phyloP scores from a whole-genome alignment of 257 asterid genomes.

The Solanum virginianum region DNA sequence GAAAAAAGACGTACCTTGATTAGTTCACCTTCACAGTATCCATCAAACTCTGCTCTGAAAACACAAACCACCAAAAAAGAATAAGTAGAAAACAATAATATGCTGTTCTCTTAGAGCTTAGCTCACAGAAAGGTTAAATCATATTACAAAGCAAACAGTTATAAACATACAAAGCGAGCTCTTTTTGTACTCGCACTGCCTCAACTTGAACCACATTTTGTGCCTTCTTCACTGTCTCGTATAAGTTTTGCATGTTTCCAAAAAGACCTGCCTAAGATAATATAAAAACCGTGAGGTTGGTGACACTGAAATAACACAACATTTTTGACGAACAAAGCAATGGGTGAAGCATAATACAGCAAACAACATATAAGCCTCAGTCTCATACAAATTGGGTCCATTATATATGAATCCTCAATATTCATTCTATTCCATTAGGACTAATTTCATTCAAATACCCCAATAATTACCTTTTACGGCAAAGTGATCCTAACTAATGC shows the following conservation, averaged over 20 bases:
- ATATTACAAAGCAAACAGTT: not conserved
- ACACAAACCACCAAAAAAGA: not conserved
- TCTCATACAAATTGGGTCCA: not conserved
- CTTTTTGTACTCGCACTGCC: conserved; percentile 92
- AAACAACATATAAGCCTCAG: not conserved
- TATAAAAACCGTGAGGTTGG: not conserved
- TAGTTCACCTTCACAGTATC: conserved; percentile 84
- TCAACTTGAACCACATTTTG: conserved; percentile 98
- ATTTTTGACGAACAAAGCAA: not conserved
- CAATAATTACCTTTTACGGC: not conserved
- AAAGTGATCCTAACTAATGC: not conserved
- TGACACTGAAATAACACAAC: not conserved
- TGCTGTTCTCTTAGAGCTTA: not conserved
- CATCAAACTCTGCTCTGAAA: conserved; percentile 95
- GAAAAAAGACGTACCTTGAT: conserved; percentile 46
- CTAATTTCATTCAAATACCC: not conserved
- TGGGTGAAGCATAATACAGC: not conserved
- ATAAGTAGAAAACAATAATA: not conserved
- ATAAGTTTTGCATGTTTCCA: conserved; percentile 94
- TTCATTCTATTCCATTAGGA: not conserved
- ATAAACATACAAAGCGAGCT: conserved; percentile 70
- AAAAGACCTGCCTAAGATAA: conserved; percentile 74
- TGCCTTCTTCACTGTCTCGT: conserved; percentile 94
- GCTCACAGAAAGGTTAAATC: not conserved
- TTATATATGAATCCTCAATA: not conserved